Conservation (phyloP, 352 stramenopile genomes). For the Phytophthora podocarpi region DNA sequence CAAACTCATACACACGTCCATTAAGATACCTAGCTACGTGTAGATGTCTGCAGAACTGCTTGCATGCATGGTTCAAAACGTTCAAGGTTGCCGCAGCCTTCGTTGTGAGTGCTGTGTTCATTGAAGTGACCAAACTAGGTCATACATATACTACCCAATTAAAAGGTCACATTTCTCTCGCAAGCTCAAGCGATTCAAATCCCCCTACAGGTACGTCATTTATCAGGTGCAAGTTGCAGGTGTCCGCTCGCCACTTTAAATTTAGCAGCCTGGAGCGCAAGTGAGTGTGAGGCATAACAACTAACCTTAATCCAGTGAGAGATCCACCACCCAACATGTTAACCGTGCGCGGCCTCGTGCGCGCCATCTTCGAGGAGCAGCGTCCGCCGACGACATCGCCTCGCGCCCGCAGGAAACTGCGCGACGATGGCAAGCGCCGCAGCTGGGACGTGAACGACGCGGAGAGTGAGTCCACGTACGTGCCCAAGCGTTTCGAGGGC, state of each 20-base stretch:
- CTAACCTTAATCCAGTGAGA: neutral
- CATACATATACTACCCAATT: no score
- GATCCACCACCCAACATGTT: constrained; percentile 28
- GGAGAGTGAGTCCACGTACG: constrained; percentile 42
- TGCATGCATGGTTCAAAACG: no score
- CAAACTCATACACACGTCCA: no score
- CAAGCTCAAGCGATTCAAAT: constrained; percentile 18
- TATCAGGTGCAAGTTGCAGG: constrained; percentile 20
- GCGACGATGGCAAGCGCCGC: neutral
- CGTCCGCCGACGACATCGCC: constrained; percentile 15
- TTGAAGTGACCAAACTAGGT: no score
- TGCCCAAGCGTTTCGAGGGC: constrained; percentile 53
- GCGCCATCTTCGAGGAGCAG: constrained; percentile 44
- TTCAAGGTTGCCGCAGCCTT: no score
- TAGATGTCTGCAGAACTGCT: no score
- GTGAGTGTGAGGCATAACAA: neutral
- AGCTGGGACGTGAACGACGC: constrained; percentile 28
- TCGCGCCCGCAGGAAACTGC: neutral
- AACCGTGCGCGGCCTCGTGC: constrained; percentile 37
- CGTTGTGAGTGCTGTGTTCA: no score
- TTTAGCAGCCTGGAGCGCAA: neutral
- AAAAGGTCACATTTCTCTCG: constrained; percentile 6
- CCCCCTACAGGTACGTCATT: constrained; percentile 12
- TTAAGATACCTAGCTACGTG: no score
- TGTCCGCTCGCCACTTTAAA: constrained; percentile 23